phyloP scores from a whole-genome alignment of 805 yeast species.

The Henningerozyma blattae region DNA sequence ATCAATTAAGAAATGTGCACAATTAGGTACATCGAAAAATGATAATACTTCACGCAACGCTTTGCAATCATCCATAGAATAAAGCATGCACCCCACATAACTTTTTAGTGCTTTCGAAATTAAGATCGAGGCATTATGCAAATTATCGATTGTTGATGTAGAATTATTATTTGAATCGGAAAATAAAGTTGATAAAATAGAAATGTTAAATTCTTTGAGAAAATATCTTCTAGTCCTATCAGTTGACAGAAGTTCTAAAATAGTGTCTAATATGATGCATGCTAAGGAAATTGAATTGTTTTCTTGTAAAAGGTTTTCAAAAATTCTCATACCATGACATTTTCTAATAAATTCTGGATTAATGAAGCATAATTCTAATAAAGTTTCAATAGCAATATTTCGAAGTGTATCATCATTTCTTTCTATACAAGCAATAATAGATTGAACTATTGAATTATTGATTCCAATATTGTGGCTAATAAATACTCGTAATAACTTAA shows the following conservation, averaged over 20 bases:
- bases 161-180: slow-evolving; percentile 45
- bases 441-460: slow-evolving; percentile 54
- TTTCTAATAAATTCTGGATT: slow-evolving; percentile 32
- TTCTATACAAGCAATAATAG: slow-evolving; percentile 55
- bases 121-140: slow-evolving; percentile 50
- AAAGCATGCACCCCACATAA: slow-evolving; percentile 66
- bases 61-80: slow-evolving; percentile 43
- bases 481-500: slow-evolving; percentile 56
- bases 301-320: slow-evolving; percentile 22
- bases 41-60: slow-evolving; percentile 45
- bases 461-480: slow-evolving; percentile 46
- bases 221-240: slow-evolving; percentile 20
- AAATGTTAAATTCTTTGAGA: slow-evolving; percentile 50
- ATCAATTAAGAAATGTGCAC: slow-evolving; percentile 57
- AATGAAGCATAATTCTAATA: slow-evolving; percentile 41
- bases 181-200: slow-evolving; percentile 54
- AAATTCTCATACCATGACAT: slow-evolving; percentile 35
- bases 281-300: slow-evolving; percentile 17
- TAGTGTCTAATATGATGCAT: slow-evolving; percentile 17
- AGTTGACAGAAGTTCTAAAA: slow-evolving; percentile 18
- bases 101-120: slow-evolving; percentile 51
- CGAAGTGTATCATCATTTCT: slow-evolving; percentile 39
- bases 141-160: slow-evolving; percentile 37
- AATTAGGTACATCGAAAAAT: slow-evolving; percentile 47
- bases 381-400: slow-evolving; percentile 40